Conservation (phyloP, 2,329 filamentous ascomycete species). For the Chrysoporthe cubensis region DNA sequence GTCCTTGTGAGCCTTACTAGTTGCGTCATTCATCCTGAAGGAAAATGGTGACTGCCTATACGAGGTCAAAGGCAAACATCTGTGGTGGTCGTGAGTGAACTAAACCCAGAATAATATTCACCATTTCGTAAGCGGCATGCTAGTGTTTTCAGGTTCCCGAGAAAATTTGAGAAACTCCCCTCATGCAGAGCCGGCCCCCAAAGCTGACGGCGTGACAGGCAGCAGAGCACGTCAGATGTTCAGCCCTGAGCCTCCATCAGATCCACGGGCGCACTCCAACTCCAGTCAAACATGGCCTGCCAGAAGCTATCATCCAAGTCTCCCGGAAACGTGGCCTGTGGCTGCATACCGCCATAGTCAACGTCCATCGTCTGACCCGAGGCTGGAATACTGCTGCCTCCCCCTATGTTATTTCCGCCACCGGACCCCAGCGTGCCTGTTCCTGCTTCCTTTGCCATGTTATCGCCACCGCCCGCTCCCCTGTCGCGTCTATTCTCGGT, state of each 20-base stretch:
- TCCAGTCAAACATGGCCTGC: constrained; percentile 27
- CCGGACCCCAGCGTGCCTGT: not conserved
- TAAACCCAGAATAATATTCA: not conserved
- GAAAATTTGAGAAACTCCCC: not conserved
- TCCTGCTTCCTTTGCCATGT: constrained; percentile 6
- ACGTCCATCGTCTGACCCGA: constrained; percentile 25
- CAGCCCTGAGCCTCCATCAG: constrained; percentile 22
- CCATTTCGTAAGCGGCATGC: not conserved
- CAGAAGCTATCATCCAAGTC: constrained; percentile 28
- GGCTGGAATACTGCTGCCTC: not conserved
- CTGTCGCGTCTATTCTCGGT: not conserved
- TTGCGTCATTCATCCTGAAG: too few relatives aligned
- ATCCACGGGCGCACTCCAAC: constrained; percentile 10
- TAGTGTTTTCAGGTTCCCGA: not conserved
- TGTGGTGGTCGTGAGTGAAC: not conserved
- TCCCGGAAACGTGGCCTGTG: constrained; percentile 11
- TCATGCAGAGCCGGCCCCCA: not conserved
- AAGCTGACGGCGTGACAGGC: not conserved
- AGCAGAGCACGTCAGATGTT: not conserved
- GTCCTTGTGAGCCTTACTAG: too few relatives aligned
- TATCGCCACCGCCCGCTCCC: constrained; percentile 2
- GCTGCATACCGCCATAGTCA: constrained; percentile 12
- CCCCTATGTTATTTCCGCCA: not conserved
- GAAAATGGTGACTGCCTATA: too few relatives aligned
- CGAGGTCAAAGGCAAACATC: too few relatives aligned